Base-by-base conservation (phyloP, 208 protist species). In the Porcisia deanei region DNA sequence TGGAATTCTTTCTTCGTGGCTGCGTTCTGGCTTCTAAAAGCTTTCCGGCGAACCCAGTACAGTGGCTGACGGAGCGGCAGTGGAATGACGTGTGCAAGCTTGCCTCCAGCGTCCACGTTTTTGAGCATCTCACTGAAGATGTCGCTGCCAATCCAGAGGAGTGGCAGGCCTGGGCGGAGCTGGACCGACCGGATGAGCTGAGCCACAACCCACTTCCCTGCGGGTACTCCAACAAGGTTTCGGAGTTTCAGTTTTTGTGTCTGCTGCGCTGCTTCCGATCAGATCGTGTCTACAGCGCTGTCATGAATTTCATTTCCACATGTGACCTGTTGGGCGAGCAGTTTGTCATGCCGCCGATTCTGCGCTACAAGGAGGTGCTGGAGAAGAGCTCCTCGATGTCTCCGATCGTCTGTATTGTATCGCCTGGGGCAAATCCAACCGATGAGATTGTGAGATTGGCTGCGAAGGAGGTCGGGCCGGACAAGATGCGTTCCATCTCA, bases 1-100 rank as follows among this genome's bases (percentile, higher is more conserved):
- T 99, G 14, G 98, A 99, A 80, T 99, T 99, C 85, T 99, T 99
- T 81, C 87, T 99, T 37, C 99, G 99, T 58, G 99, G 99, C 59
- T 99, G 99, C 79, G 88, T 99, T 22, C 80, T 97, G 10, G 89
- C 99, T n/a, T 94, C 95, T 37, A 98, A 99, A 81, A 81, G 88
- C 77, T 97, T 90, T 71, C 88, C 91, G 60, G 53, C 83, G 18
- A 98, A 97, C 79, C 96, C 96, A 41, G 78, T 85, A 25, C 71
- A 84, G 14, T 99, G 98, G 98, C 79, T 99, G 41, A 92, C 98
- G 49, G 97, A 99, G 74, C 79, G 97, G 49, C 95, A 98, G 71
- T 99, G 98, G 98, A 96, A 99, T 63, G 97, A 99, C 83, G 49
- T 99, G 10, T 95, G 96, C 85, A 95, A 94, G 82, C 84, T 99